Conservation (phyloP, 179 eudicot species). For the Camellia oleifera region DNA sequence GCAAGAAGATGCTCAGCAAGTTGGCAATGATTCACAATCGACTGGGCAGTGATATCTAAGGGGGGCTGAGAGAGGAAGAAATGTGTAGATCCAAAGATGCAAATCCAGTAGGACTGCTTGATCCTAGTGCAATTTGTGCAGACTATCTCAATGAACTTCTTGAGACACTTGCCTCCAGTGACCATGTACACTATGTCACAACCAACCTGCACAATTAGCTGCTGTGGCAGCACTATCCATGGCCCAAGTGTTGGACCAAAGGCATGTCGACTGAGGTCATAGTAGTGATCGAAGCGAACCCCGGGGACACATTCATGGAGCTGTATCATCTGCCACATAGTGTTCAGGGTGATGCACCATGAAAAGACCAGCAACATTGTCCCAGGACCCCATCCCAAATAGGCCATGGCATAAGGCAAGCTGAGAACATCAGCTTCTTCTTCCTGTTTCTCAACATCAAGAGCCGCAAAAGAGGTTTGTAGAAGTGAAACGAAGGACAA, state of each 20-base stretch:
- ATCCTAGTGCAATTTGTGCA: slow-evolving; percentile 53
- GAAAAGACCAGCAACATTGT: slow-evolving; percentile 57
- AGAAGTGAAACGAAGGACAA: no score
- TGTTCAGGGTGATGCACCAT: slow-evolving; percentile 72
- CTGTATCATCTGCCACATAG: slow-evolving; percentile 91
- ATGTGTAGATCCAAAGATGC: no score
- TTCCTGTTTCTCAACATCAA: no score
- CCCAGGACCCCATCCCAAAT: slow-evolving; percentile 91
- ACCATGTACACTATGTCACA: slow-evolving; percentile 91
- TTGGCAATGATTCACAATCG: no score
- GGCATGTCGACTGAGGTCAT: slow-evolving; percentile 61
- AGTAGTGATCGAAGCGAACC: slow-evolving; percentile 63
- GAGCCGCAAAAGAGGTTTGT: no score
- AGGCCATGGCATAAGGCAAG: slow-evolving; percentile 87
- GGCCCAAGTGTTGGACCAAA: slow-evolving; percentile 75
- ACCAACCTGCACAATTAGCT: no score
- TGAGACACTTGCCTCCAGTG: slow-evolving; percentile 74
- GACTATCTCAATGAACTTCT: slow-evolving; percentile 73
- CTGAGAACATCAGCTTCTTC: slow-evolving; percentile 67
- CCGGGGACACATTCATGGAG: slow-evolving; percentile 86
- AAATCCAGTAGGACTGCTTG: slow-evolving; percentile 39
- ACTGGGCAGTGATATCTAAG: no score
- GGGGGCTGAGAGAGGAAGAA: no score
- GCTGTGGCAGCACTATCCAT: slow-evolving; percentile 92
- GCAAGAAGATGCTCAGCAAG: no score